Evolutionary conservation across 2,329 filamentous ascomycete genomes (phyloP).

Genomic region (Paecilomyces sp.): DNA sequence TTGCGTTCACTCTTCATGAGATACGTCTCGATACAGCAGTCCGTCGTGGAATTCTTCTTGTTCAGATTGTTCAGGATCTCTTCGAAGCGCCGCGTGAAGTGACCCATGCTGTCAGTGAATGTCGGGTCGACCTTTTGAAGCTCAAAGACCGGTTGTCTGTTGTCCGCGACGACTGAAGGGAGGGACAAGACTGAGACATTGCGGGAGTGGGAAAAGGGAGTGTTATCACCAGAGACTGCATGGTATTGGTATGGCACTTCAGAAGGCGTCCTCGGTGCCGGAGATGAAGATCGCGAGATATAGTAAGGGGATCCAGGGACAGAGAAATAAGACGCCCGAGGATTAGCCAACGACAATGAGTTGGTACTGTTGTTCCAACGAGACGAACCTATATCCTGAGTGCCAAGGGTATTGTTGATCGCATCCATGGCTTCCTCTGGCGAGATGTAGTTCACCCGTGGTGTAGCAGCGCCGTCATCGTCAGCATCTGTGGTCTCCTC

Average conservation of each 20-base stretch:
- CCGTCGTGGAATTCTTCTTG: slow-evolving; percentile 44
- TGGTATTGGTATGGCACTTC: neutral
- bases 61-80: slow-evolving; percentile 44
- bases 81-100: slow-evolving; percentile 49
- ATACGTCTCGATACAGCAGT: slow-evolving; percentile 54
- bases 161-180: slow-evolving; percentile 16
- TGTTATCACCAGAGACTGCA: neutral
- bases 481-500: neutral
- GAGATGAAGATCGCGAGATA: slow-evolving; percentile 36
- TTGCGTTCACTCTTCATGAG: slow-evolving; percentile 53
- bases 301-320: slow-evolving; percentile 4
- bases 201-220: neutral
- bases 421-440: neutral
- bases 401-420: neutral
- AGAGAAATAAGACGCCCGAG: neutral
- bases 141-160: slow-evolving; percentile 44
- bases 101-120: slow-evolving; percentile 53
- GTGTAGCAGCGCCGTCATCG: neutral
- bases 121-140: slow-evolving; percentile 55
- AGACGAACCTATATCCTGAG: neutral
- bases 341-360: neutral
- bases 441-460: neutral
- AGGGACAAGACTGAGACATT: neutral
- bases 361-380: neutral
- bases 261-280: slow-evolving; percentile 16